Evolutionary conservation across 345 rosid species (phyloP), one percentile per base, ranked within the genome.

Genomic region (Pugionium dolabratum): DNA sequence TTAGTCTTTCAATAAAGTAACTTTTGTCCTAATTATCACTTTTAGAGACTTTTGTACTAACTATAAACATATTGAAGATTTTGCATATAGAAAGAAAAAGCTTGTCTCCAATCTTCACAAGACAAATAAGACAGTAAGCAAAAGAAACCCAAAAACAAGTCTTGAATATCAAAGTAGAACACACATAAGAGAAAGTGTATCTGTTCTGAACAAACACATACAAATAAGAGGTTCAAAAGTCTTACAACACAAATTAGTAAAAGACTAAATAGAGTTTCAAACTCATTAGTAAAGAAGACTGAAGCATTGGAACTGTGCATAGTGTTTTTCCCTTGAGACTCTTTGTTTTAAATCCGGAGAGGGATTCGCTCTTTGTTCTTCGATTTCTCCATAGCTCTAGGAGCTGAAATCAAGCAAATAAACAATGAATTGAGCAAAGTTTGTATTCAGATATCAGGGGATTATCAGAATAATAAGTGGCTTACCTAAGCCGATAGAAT

Each of bases 401-500:
- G 92, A 66, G 89, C 92, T 86, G 78, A 42, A 5, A 66, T 66
- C 37, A 71, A 33, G 7, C 10, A 44, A 45, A 72, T 0, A 27
- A 56, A 50, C 59, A 56, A 33, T 31, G 36, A 33, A 40, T 10
- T 37, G 27, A 9, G 49, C 44, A 35, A 35, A 29, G 62, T 54
- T 55, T 30, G 75, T n/a, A 41, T 26, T 46, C 41, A 37, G 18
- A 47, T 39, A 10, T 4, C 7, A 6, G 32, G 1, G 43, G 7
- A 54, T 37, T 29, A n/a, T 34, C 2, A 39, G 44, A 73, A 59
- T 30, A 39, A 18, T 5, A 30, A 56, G 51, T 30, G 9, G 45
- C 43, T 50, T 32, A 86, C 98, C 96, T 71, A 91, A 86, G 25
- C 98, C 98, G 69, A 89, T 91, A 28, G 96, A 89, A 83, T 91